phyloP scores from a whole-genome alignment of 1,284 basidiomycete species.

The Abortiporus biennis region DNA sequence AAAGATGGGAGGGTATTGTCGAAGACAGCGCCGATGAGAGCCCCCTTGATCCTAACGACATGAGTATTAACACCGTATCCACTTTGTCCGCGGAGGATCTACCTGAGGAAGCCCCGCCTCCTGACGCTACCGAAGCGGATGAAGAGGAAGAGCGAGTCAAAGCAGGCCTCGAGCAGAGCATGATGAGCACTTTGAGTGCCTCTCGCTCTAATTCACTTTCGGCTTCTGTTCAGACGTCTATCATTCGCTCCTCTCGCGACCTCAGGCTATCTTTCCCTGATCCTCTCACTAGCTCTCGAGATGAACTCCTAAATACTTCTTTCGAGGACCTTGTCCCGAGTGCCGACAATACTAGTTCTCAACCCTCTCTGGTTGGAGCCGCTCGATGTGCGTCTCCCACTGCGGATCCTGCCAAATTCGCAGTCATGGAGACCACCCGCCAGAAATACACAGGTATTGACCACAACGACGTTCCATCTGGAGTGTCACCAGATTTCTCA shows the following conservation, averaged over 20 bases:
- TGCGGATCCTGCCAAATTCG: not conserved
- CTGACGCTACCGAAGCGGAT: slow-evolving; percentile 20
- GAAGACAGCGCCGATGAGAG: slow-evolving; percentile 43
- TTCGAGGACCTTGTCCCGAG: slow-evolving; percentile 39
- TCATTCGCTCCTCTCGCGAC: slow-evolving; percentile 53
- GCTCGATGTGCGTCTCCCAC: slow-evolving; percentile 32
- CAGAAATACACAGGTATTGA: slow-evolving; percentile 17
- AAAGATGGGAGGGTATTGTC: slow-evolving; percentile 69
- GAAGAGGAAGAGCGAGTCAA: slow-evolving; percentile 58
- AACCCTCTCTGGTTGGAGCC: slow-evolving; percentile 12
- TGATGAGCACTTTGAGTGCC: slow-evolving; percentile 67
- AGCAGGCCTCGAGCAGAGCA: slow-evolving; percentile 70
- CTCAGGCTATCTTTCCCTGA: slow-evolving; percentile 73
- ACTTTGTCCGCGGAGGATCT: too few species aligned
- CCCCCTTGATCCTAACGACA: slow-evolving; percentile 20
- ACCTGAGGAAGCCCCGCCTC: slow-evolving; percentile 8
- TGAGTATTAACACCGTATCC: too few species aligned
- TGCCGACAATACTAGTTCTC: slow-evolving; percentile 9
- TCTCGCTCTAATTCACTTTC: slow-evolving; percentile 57
- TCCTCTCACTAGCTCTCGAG: slow-evolving; percentile 61
- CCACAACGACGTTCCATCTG: slow-evolving; percentile 9
- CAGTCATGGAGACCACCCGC: slow-evolving; percentile 32
- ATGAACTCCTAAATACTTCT: slow-evolving; percentile 44
- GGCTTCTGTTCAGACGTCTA: slow-evolving; percentile 35
- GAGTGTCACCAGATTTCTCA: slow-evolving; percentile 37